A percentile compares a stretch with the other conserved stretches of the same genome.
These are phyloP conservation scores for Sungouiozyma intestinalis DNA, from an alignment of 805 yeast species.

Conservation along the genomic window DNA sequence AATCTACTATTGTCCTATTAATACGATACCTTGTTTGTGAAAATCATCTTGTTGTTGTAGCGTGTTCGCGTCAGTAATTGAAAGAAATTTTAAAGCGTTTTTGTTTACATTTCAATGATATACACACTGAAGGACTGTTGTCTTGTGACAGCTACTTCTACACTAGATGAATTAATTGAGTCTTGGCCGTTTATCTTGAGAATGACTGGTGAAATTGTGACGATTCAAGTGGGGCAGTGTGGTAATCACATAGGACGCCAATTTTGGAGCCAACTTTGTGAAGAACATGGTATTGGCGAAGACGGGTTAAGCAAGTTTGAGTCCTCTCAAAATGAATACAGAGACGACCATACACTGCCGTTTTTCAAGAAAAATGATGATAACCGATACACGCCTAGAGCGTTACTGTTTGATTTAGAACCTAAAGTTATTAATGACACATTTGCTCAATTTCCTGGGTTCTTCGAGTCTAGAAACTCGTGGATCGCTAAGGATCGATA, in stretches of 20 bases:
- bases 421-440: conserved; percentile 76
- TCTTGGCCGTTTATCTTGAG: too few species aligned
- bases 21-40: neutral
- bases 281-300: conserved; percentile 67
- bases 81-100: too few species aligned
- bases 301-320: conserved; percentile 26
- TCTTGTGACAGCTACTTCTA: neutral
- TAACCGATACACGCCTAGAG: conserved; percentile 77
- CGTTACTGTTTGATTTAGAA: conserved; percentile 77
- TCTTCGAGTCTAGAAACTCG: conserved; percentile 77
- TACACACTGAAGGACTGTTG: neutral
- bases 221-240: conserved; percentile 75
- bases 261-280: conserved; percentile 83
- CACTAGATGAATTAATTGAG: too few species aligned
- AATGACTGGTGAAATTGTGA: conserved; percentile 56
- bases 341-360: conserved; percentile 70
- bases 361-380: conserved; percentile 73
- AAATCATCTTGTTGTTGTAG: too few species aligned
- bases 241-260: conserved; percentile 92
- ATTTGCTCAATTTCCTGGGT: conserved; percentile 38
- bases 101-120: neutral
- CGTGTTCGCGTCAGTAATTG: neutral
- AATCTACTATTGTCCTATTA: neutral
- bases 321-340: conserved; percentile 7
- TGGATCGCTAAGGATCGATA: conserved; percentile 72